Evolutionary conservation across 371 early-diverging fungal species (phyloP).

Genomic region (Mucor velutinosus): DNA sequence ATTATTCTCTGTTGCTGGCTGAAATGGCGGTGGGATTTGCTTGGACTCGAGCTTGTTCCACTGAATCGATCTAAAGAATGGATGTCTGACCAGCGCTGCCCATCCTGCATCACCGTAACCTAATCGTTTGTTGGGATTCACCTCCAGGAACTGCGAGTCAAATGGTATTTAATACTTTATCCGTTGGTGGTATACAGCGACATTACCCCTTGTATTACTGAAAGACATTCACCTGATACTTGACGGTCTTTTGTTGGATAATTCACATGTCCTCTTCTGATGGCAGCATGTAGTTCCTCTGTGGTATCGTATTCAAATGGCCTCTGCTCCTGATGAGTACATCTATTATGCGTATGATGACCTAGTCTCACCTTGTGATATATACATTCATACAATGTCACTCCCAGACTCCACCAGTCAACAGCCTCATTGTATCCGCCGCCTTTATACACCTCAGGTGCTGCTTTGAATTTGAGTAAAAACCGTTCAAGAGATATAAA

Average conservation of each 20-base stretch:
- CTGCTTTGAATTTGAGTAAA: conserved; percentile 32
- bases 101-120: conserved; percentile 55
- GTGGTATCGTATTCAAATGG: conserved; percentile 63
- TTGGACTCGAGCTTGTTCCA: conserved; percentile 53
- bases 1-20: conserved; percentile 67
- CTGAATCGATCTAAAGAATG: conserved; percentile 54
- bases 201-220: conserved; percentile 64
- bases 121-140: conserved; percentile 51
- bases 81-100: conserved; percentile 49
- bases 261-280: conserved; percentile 56
- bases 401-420: conserved; percentile 96
- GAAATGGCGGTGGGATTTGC: conserved; percentile 58
- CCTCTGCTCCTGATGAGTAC: conserved; percentile 31
- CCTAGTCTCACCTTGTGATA: conserved; percentile 49
- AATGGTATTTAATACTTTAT: neutral
- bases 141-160: conserved; percentile 42
- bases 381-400: conserved; percentile 75
- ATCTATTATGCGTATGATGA: neutral
- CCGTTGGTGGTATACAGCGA: neutral
- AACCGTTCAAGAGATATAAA: neutral
- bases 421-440: conserved; percentile 75
- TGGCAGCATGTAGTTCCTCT: conserved; percentile 57
- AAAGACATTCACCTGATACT: conserved; percentile 61
- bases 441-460: conserved; percentile 78
- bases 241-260: conserved; percentile 57